A percentile compares a stretch with the other conserved stretches of the same genome.
These are phyloP conservation scores for Boletus fagicola DNA, from an alignment of 768 basidiomycete genomes.

Conservation along the genomic window DNA sequence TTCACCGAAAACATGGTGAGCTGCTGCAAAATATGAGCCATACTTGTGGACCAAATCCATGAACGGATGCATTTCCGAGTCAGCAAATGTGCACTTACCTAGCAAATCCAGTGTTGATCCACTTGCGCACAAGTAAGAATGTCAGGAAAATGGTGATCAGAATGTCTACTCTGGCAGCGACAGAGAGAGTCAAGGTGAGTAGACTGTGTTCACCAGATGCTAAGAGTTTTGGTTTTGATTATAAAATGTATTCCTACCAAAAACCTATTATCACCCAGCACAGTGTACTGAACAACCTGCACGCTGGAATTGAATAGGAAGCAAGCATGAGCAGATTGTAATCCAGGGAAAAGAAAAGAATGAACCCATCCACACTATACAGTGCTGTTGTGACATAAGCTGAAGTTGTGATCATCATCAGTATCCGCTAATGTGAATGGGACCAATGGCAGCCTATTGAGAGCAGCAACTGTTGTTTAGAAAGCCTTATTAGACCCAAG, in stretches of 20 bases:
- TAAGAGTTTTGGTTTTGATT: background rate
- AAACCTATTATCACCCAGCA: background rate
- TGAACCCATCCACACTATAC: slow-evolving; percentile 1
- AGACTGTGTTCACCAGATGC: background rate
- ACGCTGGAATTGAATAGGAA: background rate
- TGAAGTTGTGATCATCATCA: background rate
- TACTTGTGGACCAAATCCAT: background rate
- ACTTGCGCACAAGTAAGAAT: slow-evolving; percentile 5
- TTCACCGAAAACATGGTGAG: slow-evolving; percentile 6
- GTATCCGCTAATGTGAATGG: background rate
- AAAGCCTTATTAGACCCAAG: background rate
- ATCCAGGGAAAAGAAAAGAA: background rate
- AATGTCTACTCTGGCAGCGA: slow-evolving; percentile 7
- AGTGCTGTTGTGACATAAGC: background rate
- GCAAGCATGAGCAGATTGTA: background rate
- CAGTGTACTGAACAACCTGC: background rate
- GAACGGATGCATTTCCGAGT: background rate
- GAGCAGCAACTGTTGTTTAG: background rate
- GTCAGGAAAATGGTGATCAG: slow-evolving; percentile 4
- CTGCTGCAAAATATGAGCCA: background rate
- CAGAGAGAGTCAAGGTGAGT: background rate
- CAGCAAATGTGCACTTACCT: background rate
- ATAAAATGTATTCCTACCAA: background rate
- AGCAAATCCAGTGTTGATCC: background rate
- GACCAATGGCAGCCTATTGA: background rate